Base-by-base conservation (phyloP, 1,284 basidiomycete species). In the Ceratobasidium sp. region DNA sequence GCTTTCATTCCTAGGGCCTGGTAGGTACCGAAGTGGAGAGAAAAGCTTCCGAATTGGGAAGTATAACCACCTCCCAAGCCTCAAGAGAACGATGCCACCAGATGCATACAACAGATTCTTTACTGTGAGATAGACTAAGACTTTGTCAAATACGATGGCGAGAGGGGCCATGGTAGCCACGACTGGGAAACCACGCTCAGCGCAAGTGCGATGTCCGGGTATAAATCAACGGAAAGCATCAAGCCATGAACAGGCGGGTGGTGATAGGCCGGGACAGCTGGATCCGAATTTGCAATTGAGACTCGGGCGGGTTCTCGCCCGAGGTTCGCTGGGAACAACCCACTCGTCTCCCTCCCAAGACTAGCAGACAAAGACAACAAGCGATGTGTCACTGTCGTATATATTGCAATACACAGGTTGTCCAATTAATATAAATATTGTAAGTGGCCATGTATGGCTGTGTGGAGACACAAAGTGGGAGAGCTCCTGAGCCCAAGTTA, bases 1-100 rank as follows among this genome's bases (percentile, higher is more conserved):
- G 78, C 85, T 87, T 0, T 81, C 77, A 74, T 78, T 85, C 51
- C 84, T 82, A 0, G 88, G 89, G 0, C 88, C 88, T 8, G 84
- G 87, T 29, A 90, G 78, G 58, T 81, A 76, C 29, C 84, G 83
- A 11, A 88, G 76, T 0, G 86, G 83, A 1, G 87, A 87, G 1
- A 79, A 84, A 27, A 78, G 22, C 16, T 58, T 69, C 1, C 66
- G 53, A n/a, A 69, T 58, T 11, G 66, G 66, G 16, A 24, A 69
- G 41, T 69, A 69, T 8, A 48, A 8, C 49, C 65, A 54, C 14
- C 22, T 24, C 1, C 49, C 49, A 22, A 68, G 11, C 24, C 24
- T 56, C 19, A 68, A 27, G n/a, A 68, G 49, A 27, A 68, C 24
- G 14, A 77, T 27, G 81, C 79, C 19, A 54, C 76, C 43, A 66